phyloP scores from a whole-genome alignment of 768 basidiomycete genomes.

The Russula abietina region DNA sequence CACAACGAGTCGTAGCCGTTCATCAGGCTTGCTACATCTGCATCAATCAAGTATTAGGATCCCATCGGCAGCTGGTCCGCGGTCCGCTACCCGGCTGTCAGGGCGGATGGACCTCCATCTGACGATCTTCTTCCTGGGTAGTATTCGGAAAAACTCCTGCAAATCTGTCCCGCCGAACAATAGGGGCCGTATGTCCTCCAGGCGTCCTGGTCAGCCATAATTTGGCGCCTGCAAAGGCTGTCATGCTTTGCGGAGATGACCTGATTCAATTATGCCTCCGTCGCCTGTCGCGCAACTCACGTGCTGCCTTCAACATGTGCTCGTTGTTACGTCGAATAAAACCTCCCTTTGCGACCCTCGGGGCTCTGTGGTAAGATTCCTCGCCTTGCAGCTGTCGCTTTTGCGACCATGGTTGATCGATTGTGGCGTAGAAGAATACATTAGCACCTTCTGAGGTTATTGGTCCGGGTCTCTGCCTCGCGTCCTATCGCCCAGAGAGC shows the following conservation, averaged over 20 bases:
- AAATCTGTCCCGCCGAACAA: constrained; percentile 17
- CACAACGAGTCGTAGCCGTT: neutral
- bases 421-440: constrained; percentile 17
- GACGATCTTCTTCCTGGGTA: constrained; percentile 10
- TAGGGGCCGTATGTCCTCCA: constrained; percentile 1
- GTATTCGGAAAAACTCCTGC: constrained; percentile 10
- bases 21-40: constrained; percentile 5
- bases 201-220: neutral
- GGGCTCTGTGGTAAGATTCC: neutral
- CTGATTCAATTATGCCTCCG: neutral
- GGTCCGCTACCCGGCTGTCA: constrained; percentile 8
- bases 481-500: neutral
- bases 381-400: neutral
- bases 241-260: neutral
- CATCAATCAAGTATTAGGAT: neutral
- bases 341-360: neutral
- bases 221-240: neutral
- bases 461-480: neutral
- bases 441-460: neutral
- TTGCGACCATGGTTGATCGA: constrained; percentile 14
- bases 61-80: constrained; percentile 6
- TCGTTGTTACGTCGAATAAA: neutral
- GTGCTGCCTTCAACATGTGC: neutral
- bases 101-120: constrained; percentile 14
- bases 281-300: neutral